phyloP scores from a whole-genome alignment of 129 eudicot genomes.

The Flaveria ramosissima region DNA sequence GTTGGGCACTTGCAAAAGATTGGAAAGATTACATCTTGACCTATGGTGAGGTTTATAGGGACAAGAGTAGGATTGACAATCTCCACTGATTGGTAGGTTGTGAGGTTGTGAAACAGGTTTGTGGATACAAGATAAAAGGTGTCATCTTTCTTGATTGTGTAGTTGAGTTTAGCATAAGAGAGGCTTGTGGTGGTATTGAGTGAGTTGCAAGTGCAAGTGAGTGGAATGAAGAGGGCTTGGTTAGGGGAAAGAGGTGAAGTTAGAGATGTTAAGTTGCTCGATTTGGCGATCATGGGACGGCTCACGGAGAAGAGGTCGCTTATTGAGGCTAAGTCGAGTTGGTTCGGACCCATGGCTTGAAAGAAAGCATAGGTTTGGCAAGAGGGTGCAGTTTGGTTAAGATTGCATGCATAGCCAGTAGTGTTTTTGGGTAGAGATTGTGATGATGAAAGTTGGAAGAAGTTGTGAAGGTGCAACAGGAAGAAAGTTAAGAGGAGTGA shows the following conservation, averaged over 20 bases:
- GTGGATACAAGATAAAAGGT: conserved; percentile 61
- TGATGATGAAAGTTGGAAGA: conserved; percentile 34
- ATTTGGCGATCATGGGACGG: conserved; percentile 63
- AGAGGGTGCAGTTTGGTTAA: conserved; percentile 42
- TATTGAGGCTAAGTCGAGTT: conserved; percentile 64
- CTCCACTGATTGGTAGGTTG: conserved; percentile 73
- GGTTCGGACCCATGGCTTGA: conserved; percentile 53
- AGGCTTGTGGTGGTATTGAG: conserved; percentile 45
- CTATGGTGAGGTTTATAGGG: conserved; percentile 52
- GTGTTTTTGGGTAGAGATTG: conserved; percentile 49
- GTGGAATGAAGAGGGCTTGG: conserved; percentile 75
- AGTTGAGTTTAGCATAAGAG: conserved; percentile 61
- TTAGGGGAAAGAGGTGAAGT: conserved; percentile 52
- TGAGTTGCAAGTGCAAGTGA: conserved; percentile 69
- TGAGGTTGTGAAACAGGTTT: conserved; percentile 51
- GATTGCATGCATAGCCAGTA: conserved; percentile 64
- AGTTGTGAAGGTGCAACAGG: conserved; percentile 24
- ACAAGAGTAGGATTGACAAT: conserved; percentile 67
- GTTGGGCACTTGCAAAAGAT: conserved; percentile 89
- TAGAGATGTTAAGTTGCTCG: conserved; percentile 73
- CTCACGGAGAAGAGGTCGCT: conserved; percentile 77
- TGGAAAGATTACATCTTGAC: conserved; percentile 58
- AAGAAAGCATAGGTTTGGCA: conserved; percentile 78
- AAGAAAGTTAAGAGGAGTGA: conserved; percentile 31
- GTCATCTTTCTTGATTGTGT: conserved; percentile 58